These are phyloP conservation scores for Venturia aucupariae DNA, from an alignment of 2,329 filamentous ascomycete genomes.

Conservation along the genomic window DNA sequence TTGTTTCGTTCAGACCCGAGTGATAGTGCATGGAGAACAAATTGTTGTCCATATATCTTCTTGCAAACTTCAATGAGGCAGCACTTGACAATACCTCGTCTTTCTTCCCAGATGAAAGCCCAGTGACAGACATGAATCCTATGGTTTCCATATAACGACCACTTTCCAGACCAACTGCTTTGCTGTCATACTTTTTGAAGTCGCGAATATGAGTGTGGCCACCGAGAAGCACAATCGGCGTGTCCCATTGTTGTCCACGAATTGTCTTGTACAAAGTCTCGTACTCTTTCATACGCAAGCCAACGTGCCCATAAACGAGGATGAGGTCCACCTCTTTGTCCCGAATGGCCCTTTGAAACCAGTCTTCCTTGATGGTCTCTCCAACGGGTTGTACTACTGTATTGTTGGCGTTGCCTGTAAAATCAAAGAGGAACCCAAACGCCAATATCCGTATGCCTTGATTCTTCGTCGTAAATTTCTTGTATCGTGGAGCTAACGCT, in stretches of 20 bases:
- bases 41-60: slow-evolving; percentile 92
- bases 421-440: slow-evolving; percentile 93
- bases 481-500: slow-evolving; percentile 72
- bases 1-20: slow-evolving; percentile 58
- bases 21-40: slow-evolving; percentile 76
- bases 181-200: slow-evolving; percentile 67
- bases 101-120: slow-evolving; percentile 40
- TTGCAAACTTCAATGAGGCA: slow-evolving; percentile 51
- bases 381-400: slow-evolving; percentile 73
- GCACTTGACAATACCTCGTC: slow-evolving; percentile 23
- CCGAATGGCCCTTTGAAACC: slow-evolving; percentile 81
- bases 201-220: slow-evolving; percentile 87
- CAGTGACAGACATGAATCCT: slow-evolving; percentile 81
- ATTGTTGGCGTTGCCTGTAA: slow-evolving; percentile 83
- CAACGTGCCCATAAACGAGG: slow-evolving; percentile 76
- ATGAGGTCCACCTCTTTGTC: slow-evolving; percentile 76
- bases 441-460: slow-evolving; percentile 75
- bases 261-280: slow-evolving; percentile 70
- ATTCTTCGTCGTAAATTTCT: slow-evolving; percentile 86
- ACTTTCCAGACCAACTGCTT: slow-evolving; percentile 71
- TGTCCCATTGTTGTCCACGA: slow-evolving; percentile 65
- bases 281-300: slow-evolving; percentile 72
- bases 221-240: slow-evolving; percentile 83
- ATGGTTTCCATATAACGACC: slow-evolving; percentile 93
- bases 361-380: slow-evolving; percentile 70